A percentile compares a stretch with the other conserved stretches of the same genome.
Evolutionary conservation across 2,329 filamentous ascomycete species (phyloP).

Genomic region (Lasiodiplodia gonubiensis): DNA sequence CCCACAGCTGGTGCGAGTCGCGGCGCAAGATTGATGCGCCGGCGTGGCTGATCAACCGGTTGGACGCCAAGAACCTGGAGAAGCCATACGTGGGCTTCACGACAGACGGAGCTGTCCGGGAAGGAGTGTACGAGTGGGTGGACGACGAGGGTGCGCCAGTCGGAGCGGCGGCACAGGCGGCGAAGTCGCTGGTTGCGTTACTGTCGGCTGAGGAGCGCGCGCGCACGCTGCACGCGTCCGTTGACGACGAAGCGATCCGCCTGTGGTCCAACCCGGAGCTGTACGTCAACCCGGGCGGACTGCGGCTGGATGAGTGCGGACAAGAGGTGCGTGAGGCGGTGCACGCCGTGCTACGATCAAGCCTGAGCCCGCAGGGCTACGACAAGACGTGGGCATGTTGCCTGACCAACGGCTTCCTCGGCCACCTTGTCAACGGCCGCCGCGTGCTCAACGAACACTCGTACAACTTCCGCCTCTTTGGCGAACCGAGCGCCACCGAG

Average conservation of each 20-base stretch:
- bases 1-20: slow-evolving; percentile 33
- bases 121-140: slow-evolving; percentile 33
- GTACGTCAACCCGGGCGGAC: slow-evolving; percentile 30
- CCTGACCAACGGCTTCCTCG: slow-evolving; percentile 73
- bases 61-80: slow-evolving; percentile 48
- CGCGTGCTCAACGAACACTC: slow-evolving; percentile 74
- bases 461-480: slow-evolving; percentile 78
- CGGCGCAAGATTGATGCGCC: slow-evolving; percentile 46
- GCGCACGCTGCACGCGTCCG: background rate
- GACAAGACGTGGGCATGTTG: slow-evolving; percentile 62
- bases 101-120: slow-evolving; percentile 60
- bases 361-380: slow-evolving; percentile 73
- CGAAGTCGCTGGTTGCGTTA: slow-evolving; percentile 5
- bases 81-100: slow-evolving; percentile 76
- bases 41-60: slow-evolving; percentile 64
- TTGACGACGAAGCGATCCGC: slow-evolving; percentile 25
- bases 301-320: slow-evolving; percentile 25
- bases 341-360: slow-evolving; percentile 61
- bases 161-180: slow-evolving; percentile 3
- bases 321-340: slow-evolving; percentile 14
- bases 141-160: slow-evolving; percentile 28
- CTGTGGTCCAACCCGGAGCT: slow-evolving; percentile 30
- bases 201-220: slow-evolving; percentile 6
- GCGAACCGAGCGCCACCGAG: slow-evolving; percentile 43
- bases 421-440: slow-evolving; percentile 67